These are phyloP conservation scores for Neurospora sublineolata DNA, from an alignment of 495 filamentous ascomycete genomes.

Conservation along the genomic window DNA sequence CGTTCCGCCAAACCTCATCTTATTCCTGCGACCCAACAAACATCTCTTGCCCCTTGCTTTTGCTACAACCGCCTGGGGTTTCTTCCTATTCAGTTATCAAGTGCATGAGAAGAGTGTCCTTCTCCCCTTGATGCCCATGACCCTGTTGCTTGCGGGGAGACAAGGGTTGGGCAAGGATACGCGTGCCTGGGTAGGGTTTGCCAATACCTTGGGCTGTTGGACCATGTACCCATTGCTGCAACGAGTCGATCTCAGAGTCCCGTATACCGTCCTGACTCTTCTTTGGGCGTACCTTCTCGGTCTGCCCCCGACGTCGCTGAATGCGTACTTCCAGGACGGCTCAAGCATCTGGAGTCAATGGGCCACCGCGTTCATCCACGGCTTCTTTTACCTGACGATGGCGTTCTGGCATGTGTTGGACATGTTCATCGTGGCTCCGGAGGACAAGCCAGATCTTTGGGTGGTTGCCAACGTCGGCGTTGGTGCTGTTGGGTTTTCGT, in stretches of 20 bases:
- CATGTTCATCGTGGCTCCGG: conserved; percentile 50
- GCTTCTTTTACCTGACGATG: conserved; percentile 65
- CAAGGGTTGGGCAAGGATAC: conserved; percentile 62
- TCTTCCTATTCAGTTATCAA: conserved; percentile 94
- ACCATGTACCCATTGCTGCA: conserved; percentile 86
- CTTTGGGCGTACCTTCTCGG: conserved; percentile 88
- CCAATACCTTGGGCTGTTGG: conserved; percentile 84
- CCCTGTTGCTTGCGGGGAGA: conserved; percentile 64
- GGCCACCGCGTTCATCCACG: conserved; percentile 55
- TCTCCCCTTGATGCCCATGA: conserved; percentile 85
- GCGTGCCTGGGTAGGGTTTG: conserved; percentile 85
- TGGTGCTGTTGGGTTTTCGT: conserved; percentile 70
- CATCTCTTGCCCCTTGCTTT: conserved; percentile 67
- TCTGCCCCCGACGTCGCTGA: conserved; percentile 63
- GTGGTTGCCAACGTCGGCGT: conserved; percentile 79
- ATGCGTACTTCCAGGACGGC: conserved; percentile 46
- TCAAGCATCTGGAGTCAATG: conserved; percentile 35
- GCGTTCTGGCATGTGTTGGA: conserved; percentile 69
- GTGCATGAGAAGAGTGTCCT: conserved; percentile 96
- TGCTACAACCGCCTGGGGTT: conserved; percentile 80
- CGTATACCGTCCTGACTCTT: conserved; percentile 70
- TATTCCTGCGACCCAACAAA: conserved; percentile 68
- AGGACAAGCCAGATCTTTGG: conserved; percentile 82
- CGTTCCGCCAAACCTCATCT: conserved; percentile 59
- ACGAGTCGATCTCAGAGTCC: conserved; percentile 70